Base-by-base conservation (phyloP, 129 eudicot genomes). In the Tanacetum coccineum region DNA sequence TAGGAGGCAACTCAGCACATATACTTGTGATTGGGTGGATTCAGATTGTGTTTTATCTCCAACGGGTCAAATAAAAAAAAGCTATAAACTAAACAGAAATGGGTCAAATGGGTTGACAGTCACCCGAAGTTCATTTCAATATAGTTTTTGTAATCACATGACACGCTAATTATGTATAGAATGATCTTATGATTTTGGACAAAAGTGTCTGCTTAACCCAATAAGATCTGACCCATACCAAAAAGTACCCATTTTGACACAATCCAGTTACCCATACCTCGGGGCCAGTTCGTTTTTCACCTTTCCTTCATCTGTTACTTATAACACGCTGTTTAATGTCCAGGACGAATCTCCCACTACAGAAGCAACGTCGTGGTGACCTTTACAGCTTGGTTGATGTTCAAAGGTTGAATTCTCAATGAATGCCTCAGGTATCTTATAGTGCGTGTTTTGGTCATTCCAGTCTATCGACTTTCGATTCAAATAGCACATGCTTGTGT, bases 291-390 rank as follows among this genome's bases (percentile, higher is more conserved):
- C 14, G 30, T 30, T 61, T 9, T 36, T 21, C 22, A 36, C 66
- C 13, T 61, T 13, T 4, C n/a, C n/a, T 1, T 45, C 13, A 13
- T 32, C 52, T 12, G 13, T 36, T 62, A 9, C 36, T 32, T 28
- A 80, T 65, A 25, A 67, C 13, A 17, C 4, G 62, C 19, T 76
- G 54, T 61, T 60, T 40, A 55, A 50, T 26, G 12, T 64, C 10
- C 81, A 92, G 98, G 90, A 84, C 89, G n/a, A 92, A 88, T 66
- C 96, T 92, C 36, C 96, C 98, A 9, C 77, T 92, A 20, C 91
- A 78, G 80, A 88, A 84, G 72, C 98, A 92, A 73, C 83, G 98
- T 13, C 91, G 96, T 45, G 96, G 98, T 30, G 98, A 92, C 74
- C 91, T 92, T 15, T 92, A 92, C 79, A 82, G 73, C 86, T 26